phyloP scores from a whole-genome alignment of 129 eudicot genomes.

The Flaveria linearis region DNA sequence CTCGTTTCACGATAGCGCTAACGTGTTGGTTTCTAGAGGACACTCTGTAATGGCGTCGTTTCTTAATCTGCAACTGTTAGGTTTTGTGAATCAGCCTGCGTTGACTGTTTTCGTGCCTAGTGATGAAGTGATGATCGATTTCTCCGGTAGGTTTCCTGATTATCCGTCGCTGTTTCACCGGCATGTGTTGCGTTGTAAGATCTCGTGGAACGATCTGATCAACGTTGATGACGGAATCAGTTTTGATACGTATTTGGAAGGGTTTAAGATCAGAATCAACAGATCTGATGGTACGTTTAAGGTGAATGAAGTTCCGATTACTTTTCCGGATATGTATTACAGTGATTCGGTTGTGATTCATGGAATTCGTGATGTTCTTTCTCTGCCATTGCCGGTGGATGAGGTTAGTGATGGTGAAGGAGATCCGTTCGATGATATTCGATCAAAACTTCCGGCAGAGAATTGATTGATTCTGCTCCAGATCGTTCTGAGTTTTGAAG shows the following conservation, averaged over 20 bases:
- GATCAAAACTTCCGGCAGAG: conserved; percentile 14
- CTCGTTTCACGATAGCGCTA: conserved; percentile 50
- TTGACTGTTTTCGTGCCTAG: conserved; percentile 72
- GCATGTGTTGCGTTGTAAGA: conserved; percentile 65
- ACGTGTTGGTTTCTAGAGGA: conserved; percentile 57
- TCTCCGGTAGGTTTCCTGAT: conserved; percentile 45
- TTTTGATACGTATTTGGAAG: conserved; percentile 51
- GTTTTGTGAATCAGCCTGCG: conserved; percentile 38
- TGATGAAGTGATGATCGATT: conserved; percentile 55
- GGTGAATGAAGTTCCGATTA: conserved; percentile 66
- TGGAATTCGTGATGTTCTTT: conserved; percentile 49
- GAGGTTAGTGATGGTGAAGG: conserved; percentile 29
- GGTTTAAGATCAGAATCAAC: conserved; percentile 46
- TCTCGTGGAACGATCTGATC: conserved; percentile 52
- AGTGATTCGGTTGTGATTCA: conserved; percentile 71
- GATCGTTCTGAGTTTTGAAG: conserved; percentile 43
- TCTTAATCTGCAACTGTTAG: conserved; percentile 66
- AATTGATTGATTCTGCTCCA: conserved; percentile 20
- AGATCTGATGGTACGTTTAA: conserved; percentile 38
- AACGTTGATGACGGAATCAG: conserved; percentile 46
- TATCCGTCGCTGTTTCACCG: conserved; percentile 56
- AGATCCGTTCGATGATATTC: conserved; percentile 32
- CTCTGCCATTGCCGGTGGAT: conserved; percentile 25
- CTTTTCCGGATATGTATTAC: conserved; percentile 62
- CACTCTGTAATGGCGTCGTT: conserved; percentile 66